phyloP scores from a whole-genome alignment of 2,329 filamentous ascomycete genomes.

The Alternaria solani region DNA sequence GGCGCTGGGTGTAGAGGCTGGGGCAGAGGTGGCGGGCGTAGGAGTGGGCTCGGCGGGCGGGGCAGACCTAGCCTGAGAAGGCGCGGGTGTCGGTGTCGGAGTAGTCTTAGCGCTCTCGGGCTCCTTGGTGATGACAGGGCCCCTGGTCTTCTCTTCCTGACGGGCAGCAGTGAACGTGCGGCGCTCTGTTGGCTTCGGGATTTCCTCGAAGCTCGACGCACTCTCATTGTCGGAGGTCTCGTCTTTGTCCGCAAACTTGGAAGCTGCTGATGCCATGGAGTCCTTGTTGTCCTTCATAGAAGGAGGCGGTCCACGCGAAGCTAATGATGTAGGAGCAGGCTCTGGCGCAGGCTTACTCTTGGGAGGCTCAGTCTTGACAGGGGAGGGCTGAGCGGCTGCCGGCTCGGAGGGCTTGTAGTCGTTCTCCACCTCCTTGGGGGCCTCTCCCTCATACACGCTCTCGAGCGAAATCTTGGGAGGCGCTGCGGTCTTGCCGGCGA shows the following conservation, averaged over 20 bases:
- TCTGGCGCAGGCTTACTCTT: conserved; percentile 50
- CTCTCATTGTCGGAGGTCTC: conserved; percentile 69
- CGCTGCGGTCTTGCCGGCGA: conserved; percentile 81
- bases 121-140: conserved; percentile 43
- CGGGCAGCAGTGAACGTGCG: conserved; percentile 48
- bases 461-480: conserved; percentile 94
- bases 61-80: conserved; percentile 46
- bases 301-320: conserved; percentile 65
- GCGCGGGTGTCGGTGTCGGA: conserved; percentile 46
- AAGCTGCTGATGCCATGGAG: conserved; percentile 84
- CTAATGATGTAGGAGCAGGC: conserved; percentile 59
- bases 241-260: conserved; percentile 82
- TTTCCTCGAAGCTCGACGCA: conserved; percentile 85
- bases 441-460: conserved; percentile 85
- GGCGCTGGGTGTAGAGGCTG: conserved; percentile 50
- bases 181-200: conserved; percentile 76
- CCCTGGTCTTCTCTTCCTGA: conserved; percentile 52
- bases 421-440: conserved; percentile 76
- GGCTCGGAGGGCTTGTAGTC: conserved; percentile 68
- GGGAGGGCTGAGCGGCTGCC: conserved; percentile 47
- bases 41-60: conserved; percentile 51
- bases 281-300: conserved; percentile 84
- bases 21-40: conserved; percentile 48
- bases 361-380: conserved; percentile 62
- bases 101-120: conserved; percentile 58